Percentiles rank a stretch among this genome's conserved stretches.
Conservation (phyloP, 2,329 filamentous ascomycete species). For the Capronia americana region DNA sequence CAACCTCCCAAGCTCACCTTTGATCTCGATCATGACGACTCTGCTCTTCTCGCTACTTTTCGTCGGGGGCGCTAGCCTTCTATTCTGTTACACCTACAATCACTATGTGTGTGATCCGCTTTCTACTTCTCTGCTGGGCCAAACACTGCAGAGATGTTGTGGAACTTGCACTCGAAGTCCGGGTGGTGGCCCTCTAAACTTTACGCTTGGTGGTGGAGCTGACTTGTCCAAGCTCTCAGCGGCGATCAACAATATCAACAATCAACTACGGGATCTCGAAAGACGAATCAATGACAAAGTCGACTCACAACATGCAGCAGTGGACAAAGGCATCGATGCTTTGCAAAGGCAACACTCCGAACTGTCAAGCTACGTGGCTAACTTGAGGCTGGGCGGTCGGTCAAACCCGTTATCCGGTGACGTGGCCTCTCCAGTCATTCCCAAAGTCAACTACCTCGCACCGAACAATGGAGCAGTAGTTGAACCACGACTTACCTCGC, state of each 20-base stretch:
- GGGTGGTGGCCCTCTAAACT: conserved; percentile 19
- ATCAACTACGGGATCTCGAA: conserved; percentile 35
- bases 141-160: conserved; percentile 35
- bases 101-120: conserved; percentile 32
- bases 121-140: conserved; percentile 30
- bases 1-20: conserved; percentile 32
- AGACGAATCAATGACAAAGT: conserved; percentile 32
- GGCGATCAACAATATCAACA: conserved; percentile 33
- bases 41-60: conserved; percentile 26
- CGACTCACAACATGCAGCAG: conserved; percentile 25
- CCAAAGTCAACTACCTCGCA: conserved; percentile 75
- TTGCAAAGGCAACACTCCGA: conserved; percentile 34
- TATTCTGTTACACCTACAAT: conserved; percentile 35
- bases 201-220: conserved; percentile 26
- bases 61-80: conserved; percentile 20
- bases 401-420: conserved; percentile 17
- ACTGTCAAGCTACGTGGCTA: conserved; percentile 29
- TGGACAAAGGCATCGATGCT: conserved; percentile 29
- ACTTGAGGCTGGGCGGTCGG: conserved; percentile 8
- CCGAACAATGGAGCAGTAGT: conserved; percentile 69
- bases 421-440: conserved; percentile 36
- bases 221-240: conserved; percentile 31
- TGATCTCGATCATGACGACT: conserved; percentile 27
- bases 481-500: conserved; percentile 66
- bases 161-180: conserved; percentile 30